Conservation (phyloP, 2,329 filamentous ascomycete species). For the Xylaria digitata region DNA sequence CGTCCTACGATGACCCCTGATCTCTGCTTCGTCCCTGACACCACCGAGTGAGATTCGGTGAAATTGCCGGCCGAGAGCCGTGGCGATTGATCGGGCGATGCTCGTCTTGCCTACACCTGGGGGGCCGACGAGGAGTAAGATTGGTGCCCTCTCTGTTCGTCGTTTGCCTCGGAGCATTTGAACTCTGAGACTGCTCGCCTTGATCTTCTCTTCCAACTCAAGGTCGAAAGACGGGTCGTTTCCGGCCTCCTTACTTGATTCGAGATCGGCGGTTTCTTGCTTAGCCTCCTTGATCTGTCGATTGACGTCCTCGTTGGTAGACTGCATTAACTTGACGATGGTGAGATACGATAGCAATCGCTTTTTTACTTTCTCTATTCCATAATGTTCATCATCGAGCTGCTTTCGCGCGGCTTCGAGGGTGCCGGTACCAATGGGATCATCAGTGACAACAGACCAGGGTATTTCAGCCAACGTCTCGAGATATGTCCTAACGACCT, state of each 20-base stretch:
- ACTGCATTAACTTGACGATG: slow-evolving; percentile 94
- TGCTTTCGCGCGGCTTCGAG: slow-evolving; percentile 84
- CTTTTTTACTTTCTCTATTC: slow-evolving; percentile 97
- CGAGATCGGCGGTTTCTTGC: slow-evolving; percentile 62
- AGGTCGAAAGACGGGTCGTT: slow-evolving; percentile 49
- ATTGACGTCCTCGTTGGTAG: slow-evolving; percentile 85
- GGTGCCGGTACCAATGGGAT: slow-evolving; percentile 85
- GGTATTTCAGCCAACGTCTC: slow-evolving; percentile 95
- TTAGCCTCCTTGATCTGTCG: slow-evolving; percentile 77
- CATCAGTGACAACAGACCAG: slow-evolving; percentile 86
- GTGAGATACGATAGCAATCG: slow-evolving; percentile 93
- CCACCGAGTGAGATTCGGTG: slow-evolving; percentile 96
- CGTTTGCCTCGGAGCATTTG: slow-evolving; percentile 82
- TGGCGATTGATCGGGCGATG: slow-evolving; percentile 90
- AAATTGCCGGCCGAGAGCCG: slow-evolving; percentile 92
- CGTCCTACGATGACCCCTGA: slow-evolving; percentile 91
- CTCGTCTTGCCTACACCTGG: slow-evolving; percentile 97
- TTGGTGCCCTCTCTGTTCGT: slow-evolving; percentile 94
- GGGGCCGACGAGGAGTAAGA: slow-evolving; percentile 90
- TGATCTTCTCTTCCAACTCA: slow-evolving; percentile 55
- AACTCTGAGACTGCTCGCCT: slow-evolving; percentile 70
- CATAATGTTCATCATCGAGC: slow-evolving; percentile 95
- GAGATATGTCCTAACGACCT: slow-evolving; percentile 91
- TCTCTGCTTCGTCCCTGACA: slow-evolving; percentile 96
- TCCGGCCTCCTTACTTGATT: slow-evolving; percentile 55